A percentile compares a stretch with the other conserved stretches of the same genome.
Evolutionary conservation across 257 asterid genomes (phyloP).

Genomic region (Gentiana macrophylla): DNA sequence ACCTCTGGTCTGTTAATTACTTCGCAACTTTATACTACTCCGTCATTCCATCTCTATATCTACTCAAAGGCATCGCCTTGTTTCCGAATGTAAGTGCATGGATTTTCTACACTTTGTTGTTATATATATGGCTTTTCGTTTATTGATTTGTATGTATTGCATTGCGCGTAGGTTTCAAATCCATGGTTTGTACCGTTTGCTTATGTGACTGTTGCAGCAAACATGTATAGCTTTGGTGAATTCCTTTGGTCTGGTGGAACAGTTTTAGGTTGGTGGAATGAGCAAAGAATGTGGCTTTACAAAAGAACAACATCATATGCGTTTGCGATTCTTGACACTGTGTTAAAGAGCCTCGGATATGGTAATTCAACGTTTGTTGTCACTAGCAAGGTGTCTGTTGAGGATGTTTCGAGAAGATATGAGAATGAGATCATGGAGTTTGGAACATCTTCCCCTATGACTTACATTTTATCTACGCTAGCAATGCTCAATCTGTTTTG

Average conservation of each 20-base stretch:
- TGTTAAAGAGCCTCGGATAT: conserved; percentile 12
- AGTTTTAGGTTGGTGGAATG: conserved; percentile 27
- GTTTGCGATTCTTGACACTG: conserved; percentile 12
- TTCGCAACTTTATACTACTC: conserved; percentile 17
- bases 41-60: conserved; percentile 12
- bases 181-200: conserved; percentile 23
- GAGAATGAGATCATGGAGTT: conserved; percentile 29
- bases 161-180: conserved; percentile 19
- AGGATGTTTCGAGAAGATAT: conserved; percentile 17
- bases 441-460: conserved; percentile 27
- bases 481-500: conserved; percentile 22
- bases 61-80: conserved; percentile 19
- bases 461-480: conserved; percentile 13
- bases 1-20: conserved; percentile 21
- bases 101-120: background rate
- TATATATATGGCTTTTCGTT: no score
- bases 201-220: conserved; percentile 13
- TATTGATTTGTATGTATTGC: background rate
- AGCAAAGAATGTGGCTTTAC: conserved; percentile 30
- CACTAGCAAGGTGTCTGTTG: conserved; percentile 24
- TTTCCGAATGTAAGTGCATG: conserved; percentile 19
- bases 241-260: conserved; percentile 25
- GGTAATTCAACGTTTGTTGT: conserved; percentile 18
- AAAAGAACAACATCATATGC: conserved; percentile 22
- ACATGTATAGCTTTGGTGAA: conserved; percentile 19